A percentile compares a stretch with the other conserved stretches of the same genome.
phyloP scores from a whole-genome alignment of 495 filamentous ascomycete species.

The Trichoderma gamsii region DNA sequence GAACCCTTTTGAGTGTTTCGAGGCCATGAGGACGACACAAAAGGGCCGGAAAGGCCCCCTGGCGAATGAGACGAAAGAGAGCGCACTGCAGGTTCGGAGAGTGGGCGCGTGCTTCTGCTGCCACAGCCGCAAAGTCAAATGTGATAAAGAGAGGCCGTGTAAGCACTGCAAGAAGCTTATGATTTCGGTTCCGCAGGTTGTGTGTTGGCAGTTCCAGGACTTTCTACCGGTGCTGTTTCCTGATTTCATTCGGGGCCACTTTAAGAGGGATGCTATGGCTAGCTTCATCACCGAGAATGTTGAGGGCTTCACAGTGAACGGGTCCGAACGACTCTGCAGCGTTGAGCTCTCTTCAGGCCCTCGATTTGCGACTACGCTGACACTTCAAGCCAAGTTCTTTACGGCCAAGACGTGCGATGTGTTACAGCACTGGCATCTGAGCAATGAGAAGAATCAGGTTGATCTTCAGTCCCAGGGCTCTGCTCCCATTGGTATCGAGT shows the following conservation, averaged over 20 bases:
- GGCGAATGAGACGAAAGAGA: slow-evolving; percentile 40
- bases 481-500: slow-evolving; percentile 41
- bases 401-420: slow-evolving; percentile 38
- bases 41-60: slow-evolving; percentile 43
- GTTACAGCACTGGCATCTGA: slow-evolving; percentile 39
- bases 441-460: slow-evolving; percentile 26
- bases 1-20: slow-evolving; percentile 44
- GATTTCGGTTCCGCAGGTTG: slow-evolving; percentile 36
- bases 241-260: slow-evolving; percentile 42
- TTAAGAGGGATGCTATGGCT: slow-evolving; percentile 37
- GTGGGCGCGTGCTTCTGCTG: slow-evolving; percentile 46
- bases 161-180: slow-evolving; percentile 42
- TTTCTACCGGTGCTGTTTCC: slow-evolving; percentile 41
- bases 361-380: slow-evolving; percentile 33
- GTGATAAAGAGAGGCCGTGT: slow-evolving; percentile 41
- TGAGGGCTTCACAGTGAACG: slow-evolving; percentile 31
- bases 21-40: slow-evolving; percentile 38
- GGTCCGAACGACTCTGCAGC: slow-evolving; percentile 29
- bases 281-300: slow-evolving; percentile 40
- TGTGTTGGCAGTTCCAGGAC: slow-evolving; percentile 44
- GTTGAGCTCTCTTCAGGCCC: slow-evolving; percentile 40
- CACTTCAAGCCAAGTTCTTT: slow-evolving; percentile 42
- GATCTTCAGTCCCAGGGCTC: slow-evolving; percentile 32
- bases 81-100: slow-evolving; percentile 40
- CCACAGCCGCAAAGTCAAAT: slow-evolving; percentile 42